Evolutionary conservation across 495 filamentous ascomycete genomes (phyloP), one percentile per base, ranked within the genome.

Genomic region (Hypoxylon subgilvum): DNA sequence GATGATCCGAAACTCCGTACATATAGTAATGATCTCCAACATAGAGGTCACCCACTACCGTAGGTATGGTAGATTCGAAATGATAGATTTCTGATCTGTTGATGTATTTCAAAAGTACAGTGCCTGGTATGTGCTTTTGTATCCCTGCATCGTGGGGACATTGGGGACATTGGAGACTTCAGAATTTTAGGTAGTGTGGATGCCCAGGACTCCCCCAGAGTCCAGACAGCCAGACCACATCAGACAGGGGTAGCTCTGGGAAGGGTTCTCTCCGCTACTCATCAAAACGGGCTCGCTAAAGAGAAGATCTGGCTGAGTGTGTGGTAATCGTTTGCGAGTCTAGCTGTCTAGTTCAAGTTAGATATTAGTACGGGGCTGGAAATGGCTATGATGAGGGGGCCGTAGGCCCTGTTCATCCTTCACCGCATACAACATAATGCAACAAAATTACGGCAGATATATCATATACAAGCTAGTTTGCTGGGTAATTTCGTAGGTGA

Each of bases 201-300:
- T 49, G 36, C 44, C 35, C 35, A 57, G 52, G 52, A 42, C 42
- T 46, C 52, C 52, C 52, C 51, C n/a, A n/a, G n/a, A 44, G 45
- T 6, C 31, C 31, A 34, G 8, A 12, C 9, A 12, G 6, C 34
- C 6, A 4, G 4, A 17, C 34, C 46, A 39, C 19, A 28, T 13
- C 6, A n/a, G n/a, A n/a, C 46, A 55, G 42, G 45, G 43, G 19
- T 49, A 42, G 30, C 57, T 30, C 43, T 60, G 23, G 43, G 49
- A 31, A 45, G 31, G 39, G 39, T 46, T 44, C 46, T 25, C 30
- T 23, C 7, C 21, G 46, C 39, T 44, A 28, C 38, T 51, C 30
- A 40, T 34, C 28, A 51, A 61, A 30, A 46, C 19, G 41, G n/a
- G 21, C 28, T 52, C 34, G 32, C 35, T 42, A 47, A n/a, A n/a